Base-by-base conservation (phyloP, 768 basidiomycete genomes). In the Phylloporus rhodoxanthus region DNA sequence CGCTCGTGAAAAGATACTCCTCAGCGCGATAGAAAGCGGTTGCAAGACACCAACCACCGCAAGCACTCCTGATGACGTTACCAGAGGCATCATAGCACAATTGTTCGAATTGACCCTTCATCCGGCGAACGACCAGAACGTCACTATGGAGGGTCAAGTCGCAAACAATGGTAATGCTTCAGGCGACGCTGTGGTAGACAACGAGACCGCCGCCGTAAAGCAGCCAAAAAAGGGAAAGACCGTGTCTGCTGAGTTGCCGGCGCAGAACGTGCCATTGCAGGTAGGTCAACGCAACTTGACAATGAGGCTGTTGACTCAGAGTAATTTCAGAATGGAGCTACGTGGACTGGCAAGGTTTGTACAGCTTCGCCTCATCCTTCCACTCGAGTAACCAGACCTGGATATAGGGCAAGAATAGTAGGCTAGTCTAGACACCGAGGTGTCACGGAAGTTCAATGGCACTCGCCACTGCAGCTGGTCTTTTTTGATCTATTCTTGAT, bases 1-100 rank as follows among this genome's bases (percentile, higher is more conserved):
- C 1, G 79, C 78, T 3, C 73, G 84, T 1, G 85, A 86, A 51
- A 65, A 64, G 15, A 60, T 58, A 8, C 59, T 56, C 42, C 71
- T 71, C 23, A 65, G 73, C 5, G 67, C 75, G 2, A 54, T 61
- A 4, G 58, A 59, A 17, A 57, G 42, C 1, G 69, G 71, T 2
- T 52, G 47, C 29, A 59, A 51, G 15, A 62, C 61, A 0, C 70
- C 72, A 0, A 65, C 59, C 0, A 57, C 56, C 1, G 63, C 67
- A 0, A 55, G 59, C 3, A 55, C 65, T 0, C 60, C 61, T 0
- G 63, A 66, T 11, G 66, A 61, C 0, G 49, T 61, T 5, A 47
- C 72, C 20, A 51, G 51, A 4, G 38, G 34, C 0, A 62, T 75
- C 21, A 59, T 75, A 7, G 57, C 52, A 7, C 59, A 68, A 7